phyloP scores from a whole-genome alignment of 352 stramenopile genomes.

The Phytopythium delawarense region DNA sequence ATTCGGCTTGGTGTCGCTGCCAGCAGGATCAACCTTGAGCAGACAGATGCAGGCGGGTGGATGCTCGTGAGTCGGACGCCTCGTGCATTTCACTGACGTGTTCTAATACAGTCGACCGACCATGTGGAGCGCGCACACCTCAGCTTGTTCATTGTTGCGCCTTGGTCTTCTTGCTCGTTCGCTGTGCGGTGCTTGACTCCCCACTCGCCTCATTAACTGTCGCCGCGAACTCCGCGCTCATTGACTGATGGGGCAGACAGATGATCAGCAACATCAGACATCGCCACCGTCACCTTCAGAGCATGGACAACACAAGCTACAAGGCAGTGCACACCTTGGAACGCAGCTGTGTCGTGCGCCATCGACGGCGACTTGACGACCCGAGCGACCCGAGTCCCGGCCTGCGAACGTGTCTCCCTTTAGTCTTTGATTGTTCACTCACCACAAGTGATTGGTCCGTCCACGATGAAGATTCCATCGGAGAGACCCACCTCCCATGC shows the following conservation, averaged over 20 bases:
- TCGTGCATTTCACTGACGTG: neutral
- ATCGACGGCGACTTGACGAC: constrained; percentile 51
- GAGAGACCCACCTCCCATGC: constrained; percentile 51
- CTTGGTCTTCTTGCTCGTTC: neutral
- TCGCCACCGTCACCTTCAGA: too few species aligned
- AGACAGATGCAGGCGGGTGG: neutral
- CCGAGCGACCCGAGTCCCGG: constrained; percentile 27
- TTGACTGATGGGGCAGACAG: neutral
- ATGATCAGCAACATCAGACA: neutral
- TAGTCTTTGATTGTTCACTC: too few species aligned
- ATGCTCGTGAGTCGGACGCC: neutral
- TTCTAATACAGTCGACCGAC: constrained; percentile 3
- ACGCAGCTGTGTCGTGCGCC: constrained; percentile 25
- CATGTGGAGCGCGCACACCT: neutral
- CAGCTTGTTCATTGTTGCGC: too few species aligned
- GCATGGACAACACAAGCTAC: neutral
- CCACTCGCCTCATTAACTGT: neutral
- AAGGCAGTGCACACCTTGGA: constrained; percentile 27
- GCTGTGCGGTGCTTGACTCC: neutral
- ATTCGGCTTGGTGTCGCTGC: neutral
- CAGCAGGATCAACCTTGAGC: neutral
- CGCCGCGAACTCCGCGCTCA: constrained; percentile 2
- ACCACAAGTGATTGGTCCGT: neutral
- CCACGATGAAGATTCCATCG: neutral
- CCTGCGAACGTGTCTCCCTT: constrained; percentile 13